These are phyloP conservation scores for Bonia amplexicaulis DNA, from an alignment of 176 grass and related monocot genomes.

Conservation along the genomic window DNA sequence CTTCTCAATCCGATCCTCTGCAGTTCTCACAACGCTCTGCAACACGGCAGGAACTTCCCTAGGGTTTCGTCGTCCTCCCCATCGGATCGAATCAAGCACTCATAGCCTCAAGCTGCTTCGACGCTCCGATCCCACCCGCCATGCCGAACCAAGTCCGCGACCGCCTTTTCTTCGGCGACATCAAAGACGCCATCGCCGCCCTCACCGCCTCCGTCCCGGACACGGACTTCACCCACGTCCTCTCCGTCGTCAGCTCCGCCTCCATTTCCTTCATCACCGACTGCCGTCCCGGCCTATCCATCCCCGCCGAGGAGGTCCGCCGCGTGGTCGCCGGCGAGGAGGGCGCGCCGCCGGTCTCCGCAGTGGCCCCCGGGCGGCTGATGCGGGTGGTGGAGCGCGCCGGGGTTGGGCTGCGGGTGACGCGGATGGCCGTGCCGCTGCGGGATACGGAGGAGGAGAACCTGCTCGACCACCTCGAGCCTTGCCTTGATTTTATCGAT, in stretches of 20 bases:
- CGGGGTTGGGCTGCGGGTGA: conserved; percentile 51
- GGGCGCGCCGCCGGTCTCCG: conserved; percentile 32
- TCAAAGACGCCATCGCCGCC: conserved; percentile 59
- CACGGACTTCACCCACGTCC: conserved; percentile 34
- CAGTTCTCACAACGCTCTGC: neutral
- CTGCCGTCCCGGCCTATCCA: conserved; percentile 35
- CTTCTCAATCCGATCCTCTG: no score
- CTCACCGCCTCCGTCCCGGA: neutral
- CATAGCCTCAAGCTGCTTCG: no score
- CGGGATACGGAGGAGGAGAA: conserved; percentile 83
- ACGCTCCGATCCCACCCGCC: neutral
- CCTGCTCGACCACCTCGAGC: conserved; percentile 67
- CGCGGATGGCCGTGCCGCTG: conserved; percentile 82
- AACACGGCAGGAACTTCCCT: no score
- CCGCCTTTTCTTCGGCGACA: conserved; percentile 62
- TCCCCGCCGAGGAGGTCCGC: conserved; percentile 48
- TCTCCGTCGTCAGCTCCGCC: conserved; percentile 57
- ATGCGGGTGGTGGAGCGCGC: conserved; percentile 61
- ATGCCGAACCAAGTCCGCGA: conserved; percentile 65
- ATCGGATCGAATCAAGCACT: no score
- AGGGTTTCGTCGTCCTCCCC: no score
- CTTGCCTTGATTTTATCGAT: conserved; percentile 74
- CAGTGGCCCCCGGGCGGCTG: conserved; percentile 30
- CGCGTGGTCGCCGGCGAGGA: conserved; percentile 43
- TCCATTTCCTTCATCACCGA: conserved; percentile 76